Conservation (phyloP, 345 rosid species). For the Melaleuca alternifolia region DNA sequence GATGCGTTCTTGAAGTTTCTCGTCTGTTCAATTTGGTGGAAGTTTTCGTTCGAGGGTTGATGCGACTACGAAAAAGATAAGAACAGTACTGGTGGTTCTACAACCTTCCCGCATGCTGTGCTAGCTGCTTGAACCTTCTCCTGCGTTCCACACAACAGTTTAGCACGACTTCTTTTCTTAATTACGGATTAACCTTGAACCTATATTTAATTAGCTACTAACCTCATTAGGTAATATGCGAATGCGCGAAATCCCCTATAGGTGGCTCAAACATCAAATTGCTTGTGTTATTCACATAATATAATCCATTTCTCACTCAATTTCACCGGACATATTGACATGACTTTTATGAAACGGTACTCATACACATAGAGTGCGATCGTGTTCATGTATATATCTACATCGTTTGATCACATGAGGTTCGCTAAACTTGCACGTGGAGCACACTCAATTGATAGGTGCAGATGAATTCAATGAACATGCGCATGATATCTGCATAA, state of each 20-base stretch:
- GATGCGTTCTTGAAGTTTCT: slow-evolving; percentile 17
- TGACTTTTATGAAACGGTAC: no score
- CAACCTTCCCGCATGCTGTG: not conserved
- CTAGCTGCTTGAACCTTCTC: not conserved
- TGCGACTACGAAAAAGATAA: not conserved
- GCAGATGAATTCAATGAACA: no score
- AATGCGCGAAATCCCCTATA: no score
- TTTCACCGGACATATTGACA: no score
- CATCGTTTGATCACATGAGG: no score
- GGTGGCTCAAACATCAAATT: not conserved
- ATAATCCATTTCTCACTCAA: no score
- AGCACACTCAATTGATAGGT: no score
- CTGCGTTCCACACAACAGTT: not conserved
- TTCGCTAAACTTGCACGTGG: no score
- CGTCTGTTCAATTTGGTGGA: not conserved
- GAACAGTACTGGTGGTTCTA: not conserved
- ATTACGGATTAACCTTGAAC: not conserved
- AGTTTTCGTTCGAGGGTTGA: not conserved
- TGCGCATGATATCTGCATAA: no score
- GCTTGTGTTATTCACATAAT: not conserved
- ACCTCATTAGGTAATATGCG: not conserved
- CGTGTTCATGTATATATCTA: no score
- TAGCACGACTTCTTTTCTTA: not conserved
- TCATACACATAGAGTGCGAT: no score
- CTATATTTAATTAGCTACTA: not conserved